Conservation (phyloP, 2,329 filamentous ascomycete species). For the Verticillium alfalfae region DNA sequence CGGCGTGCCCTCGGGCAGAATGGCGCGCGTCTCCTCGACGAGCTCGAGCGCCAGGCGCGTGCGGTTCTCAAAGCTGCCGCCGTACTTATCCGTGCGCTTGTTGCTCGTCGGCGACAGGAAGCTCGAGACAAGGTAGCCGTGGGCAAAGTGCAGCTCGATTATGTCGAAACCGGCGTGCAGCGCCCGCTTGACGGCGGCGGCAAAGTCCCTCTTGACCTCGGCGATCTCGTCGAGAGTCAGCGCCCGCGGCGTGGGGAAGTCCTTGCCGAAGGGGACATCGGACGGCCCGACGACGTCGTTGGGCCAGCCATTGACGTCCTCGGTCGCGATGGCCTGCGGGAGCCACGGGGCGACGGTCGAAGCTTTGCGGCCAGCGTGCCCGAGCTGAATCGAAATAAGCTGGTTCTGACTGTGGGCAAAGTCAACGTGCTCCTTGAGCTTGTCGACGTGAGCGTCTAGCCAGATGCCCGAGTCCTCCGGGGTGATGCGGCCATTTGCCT, state of each 20-base stretch:
- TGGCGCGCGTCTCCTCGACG: constrained; percentile 53
- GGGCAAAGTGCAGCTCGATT: constrained; percentile 70
- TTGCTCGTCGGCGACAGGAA: constrained; percentile 71
- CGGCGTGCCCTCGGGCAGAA: constrained; percentile 63
- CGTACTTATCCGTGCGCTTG: constrained; percentile 61
- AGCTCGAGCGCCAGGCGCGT: constrained; percentile 63
- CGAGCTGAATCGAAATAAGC: constrained; percentile 68
- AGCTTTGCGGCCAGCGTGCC: constrained; percentile 65
- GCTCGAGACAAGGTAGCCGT: constrained; percentile 68
- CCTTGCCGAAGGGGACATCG: constrained; percentile 48
- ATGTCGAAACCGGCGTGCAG: constrained; percentile 62
- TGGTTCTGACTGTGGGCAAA: constrained; percentile 53
- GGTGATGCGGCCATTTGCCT: constrained; percentile 62
- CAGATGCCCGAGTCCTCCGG: constrained; percentile 63
- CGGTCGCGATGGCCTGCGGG: constrained; percentile 45
- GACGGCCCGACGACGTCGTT: constrained; percentile 42
- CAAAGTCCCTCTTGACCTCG: constrained; percentile 56
- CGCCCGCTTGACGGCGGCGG: constrained; percentile 46
- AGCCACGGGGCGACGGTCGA: constrained; percentile 56
- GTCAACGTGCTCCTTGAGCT: constrained; percentile 50
- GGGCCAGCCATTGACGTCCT: constrained; percentile 46
- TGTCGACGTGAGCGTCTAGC: constrained; percentile 62
- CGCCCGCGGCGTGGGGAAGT: constrained; percentile 54
- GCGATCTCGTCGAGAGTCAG: constrained; percentile 64
- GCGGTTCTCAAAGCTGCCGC: constrained; percentile 68